Evolutionary conservation across 164 flowering plant genomes (phyloP), one percentile per base, ranked within the genome.

Genomic region (Macadamia tetraphylla): DNA sequence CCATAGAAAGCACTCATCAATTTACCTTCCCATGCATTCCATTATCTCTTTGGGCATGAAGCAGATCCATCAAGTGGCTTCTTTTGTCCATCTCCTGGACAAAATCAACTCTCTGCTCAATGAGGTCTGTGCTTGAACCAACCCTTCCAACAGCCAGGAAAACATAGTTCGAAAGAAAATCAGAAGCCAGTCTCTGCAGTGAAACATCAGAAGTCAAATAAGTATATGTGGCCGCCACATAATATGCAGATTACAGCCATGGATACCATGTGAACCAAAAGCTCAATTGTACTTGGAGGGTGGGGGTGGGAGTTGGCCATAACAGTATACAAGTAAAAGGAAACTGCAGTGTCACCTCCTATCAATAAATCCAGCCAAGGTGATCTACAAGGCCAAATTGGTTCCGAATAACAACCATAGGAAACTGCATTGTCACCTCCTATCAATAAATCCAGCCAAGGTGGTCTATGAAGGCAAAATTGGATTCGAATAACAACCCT

Each of bases 61-160:
- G 89, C 58, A 85, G 73, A 70, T 79, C 75, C 78, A 78, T 76
- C 62, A 85, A 68, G 72, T 76, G 67, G 52, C 74, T 67, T 62
- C 81, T 77, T 68, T 86, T 86, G 63, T 86, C 83, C 69, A 67
- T 65, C 7, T 84, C 87, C 14, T 70, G 73, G 29, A 86, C 87
- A 75, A 70, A 78, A 42, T 86, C 84, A 72, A 86, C 85, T 66
- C 72, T 82, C 67, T 86, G 89, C 17, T 53, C 49, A 62, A 86
- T 86, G 10, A 86, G 74, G 53, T 82, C 81, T 9, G 86, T 84
- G 70, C 89, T 82, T 15, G 89, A 86, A 14, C 89, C 89, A 63
- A 84, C 87, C 70, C 79, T 78, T 65, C 89, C 87, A 74, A 83
- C 89, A 66, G 87, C 53, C 6, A 86, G 74, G 67, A 86, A 86